A percentile compares a stretch with the other conserved stretches of the same genome.
These are phyloP conservation scores for Hirschfeldia incana DNA, from an alignment of 345 rosid species.

Conservation along the genomic window DNA sequence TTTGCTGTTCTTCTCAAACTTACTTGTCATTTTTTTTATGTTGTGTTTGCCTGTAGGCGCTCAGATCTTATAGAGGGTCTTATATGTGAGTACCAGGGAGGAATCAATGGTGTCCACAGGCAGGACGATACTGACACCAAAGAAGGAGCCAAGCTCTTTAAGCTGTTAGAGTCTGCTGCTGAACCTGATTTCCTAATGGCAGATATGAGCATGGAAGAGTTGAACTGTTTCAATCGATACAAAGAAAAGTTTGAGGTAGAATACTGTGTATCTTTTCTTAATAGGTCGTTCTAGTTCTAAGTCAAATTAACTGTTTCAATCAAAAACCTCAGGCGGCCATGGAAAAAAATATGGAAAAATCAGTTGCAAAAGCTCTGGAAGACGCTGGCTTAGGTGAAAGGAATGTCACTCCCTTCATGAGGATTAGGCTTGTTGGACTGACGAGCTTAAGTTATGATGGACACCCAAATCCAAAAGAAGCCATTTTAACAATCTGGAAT, in stretches of 20 bases:
- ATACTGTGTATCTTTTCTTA: constrained; percentile 18
- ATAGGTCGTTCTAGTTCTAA: neutral
- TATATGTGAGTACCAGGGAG: constrained; percentile 63
- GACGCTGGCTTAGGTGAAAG: constrained; percentile 72
- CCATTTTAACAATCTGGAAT: constrained; percentile 87
- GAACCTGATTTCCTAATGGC: constrained; percentile 96
- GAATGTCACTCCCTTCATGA: constrained; percentile 84
- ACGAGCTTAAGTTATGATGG: constrained; percentile 42
- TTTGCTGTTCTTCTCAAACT: constrained; percentile 5
- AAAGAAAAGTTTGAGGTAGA: constrained; percentile 75
- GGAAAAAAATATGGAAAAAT: constrained; percentile 62
- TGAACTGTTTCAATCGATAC: constrained; percentile 64
- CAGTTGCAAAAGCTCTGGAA: constrained; percentile 66
- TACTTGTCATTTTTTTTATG: neutral
- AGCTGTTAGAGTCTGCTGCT: constrained; percentile 75
- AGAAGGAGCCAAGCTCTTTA: constrained; percentile 77
- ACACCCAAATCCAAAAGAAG: constrained; percentile 53
- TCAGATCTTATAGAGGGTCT: constrained; percentile 62
- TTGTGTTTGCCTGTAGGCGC: constrained; percentile 55
- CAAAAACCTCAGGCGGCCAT: constrained; percentile 54
- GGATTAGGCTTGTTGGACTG: constrained; percentile 83
- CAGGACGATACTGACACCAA: constrained; percentile 67
- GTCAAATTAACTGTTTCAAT: constrained; percentile 3
- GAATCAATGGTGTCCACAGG: constrained; percentile 39
- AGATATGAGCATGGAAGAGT: constrained; percentile 84